These are phyloP conservation scores for Jamesozyma spencerorum DNA, from an alignment of 805 yeast species.

Conservation along the genomic window DNA sequence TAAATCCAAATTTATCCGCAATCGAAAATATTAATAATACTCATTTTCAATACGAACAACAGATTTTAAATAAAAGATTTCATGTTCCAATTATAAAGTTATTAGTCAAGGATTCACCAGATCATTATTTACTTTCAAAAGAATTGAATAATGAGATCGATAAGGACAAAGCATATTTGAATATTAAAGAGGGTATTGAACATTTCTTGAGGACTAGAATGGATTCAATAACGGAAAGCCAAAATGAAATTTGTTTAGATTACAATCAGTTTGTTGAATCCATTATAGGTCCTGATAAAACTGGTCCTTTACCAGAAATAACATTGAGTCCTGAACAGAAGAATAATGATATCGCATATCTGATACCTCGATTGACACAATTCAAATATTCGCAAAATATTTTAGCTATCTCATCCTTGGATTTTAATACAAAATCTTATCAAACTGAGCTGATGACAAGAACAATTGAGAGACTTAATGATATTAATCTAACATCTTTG, in stretches of 20 bases:
- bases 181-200: slow-evolving; percentile 23
- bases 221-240: background rate
- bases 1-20: slow-evolving; percentile 28
- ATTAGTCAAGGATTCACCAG: slow-evolving; percentile 37
- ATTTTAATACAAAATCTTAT: slow-evolving; percentile 24
- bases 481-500: slow-evolving; percentile 21
- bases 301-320: background rate
- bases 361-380: slow-evolving; percentile 6
- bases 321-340: background rate
- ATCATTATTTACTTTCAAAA: slow-evolving; percentile 30
- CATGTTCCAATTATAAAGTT: slow-evolving; percentile 39
- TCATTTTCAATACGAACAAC: slow-evolving; percentile 8
- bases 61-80: slow-evolving; percentile 6
- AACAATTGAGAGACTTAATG: slow-evolving; percentile 29
- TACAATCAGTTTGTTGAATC: background rate
- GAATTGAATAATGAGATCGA: slow-evolving; percentile 11
- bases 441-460: slow-evolving; percentile 32
- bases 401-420: slow-evolving; percentile 3
- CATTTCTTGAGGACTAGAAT: slow-evolving; percentile 18
- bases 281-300: background rate
- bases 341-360: background rate
- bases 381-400: slow-evolving; percentile 7
- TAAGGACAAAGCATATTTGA: slow-evolving; percentile 11
- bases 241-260: background rate
- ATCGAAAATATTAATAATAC: slow-evolving; percentile 19